Base-by-base conservation (phyloP, 805 yeast genomes). In the Metahyphopichia silvanorum region DNA sequence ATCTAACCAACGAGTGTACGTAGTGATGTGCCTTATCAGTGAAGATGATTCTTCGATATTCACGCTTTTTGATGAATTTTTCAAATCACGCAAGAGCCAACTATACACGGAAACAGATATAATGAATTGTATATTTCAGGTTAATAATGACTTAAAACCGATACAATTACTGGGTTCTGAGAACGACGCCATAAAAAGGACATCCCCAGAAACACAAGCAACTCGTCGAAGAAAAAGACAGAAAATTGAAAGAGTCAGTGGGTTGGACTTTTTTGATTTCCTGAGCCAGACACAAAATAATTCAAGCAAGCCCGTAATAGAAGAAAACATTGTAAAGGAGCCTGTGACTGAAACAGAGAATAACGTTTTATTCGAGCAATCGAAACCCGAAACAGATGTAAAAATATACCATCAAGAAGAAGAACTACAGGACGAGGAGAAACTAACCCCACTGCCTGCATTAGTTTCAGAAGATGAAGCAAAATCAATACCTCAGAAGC, bases 221-320 rank as follows among this genome's bases (percentile, higher is more conserved):
- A 16, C 31, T 25, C 42, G 35, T 15, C 34, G 48, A 19, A 40
- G 63, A 19, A 60, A 59, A 32, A 44, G 68, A 39, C 44, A 60
- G 23, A 59, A 51, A 30, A 49, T 57, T 22, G 60, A 60, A 34
- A 50, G 53, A 25, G 63, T 58, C 2, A 53, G 49, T 30, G 57
- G 52, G 12, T 47, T 62, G 21, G 60, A 60, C 28, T 64, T 64
- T 32, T 60, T 64, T 32, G 60, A 58, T 35, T 55, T 63, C 22
- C 21, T 15, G 15, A 22, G 6, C 16, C n/a, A n/a, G n/a, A n/a
- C n/a, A 15, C 11, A 20, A 28, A 28, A 6, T 6, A 11, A 9
- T 6, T 14, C 14, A 20, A 14, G 20, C 11, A n/a, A n/a, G n/a
- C n/a, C n/a, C n/a, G n/a, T n/a, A n/a, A n/a, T n/a, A 30, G 19